These are phyloP conservation scores for Wickerhamomyces sp. DNA, from an alignment of 1,139 yeast genomes.

Conservation along the genomic window DNA sequence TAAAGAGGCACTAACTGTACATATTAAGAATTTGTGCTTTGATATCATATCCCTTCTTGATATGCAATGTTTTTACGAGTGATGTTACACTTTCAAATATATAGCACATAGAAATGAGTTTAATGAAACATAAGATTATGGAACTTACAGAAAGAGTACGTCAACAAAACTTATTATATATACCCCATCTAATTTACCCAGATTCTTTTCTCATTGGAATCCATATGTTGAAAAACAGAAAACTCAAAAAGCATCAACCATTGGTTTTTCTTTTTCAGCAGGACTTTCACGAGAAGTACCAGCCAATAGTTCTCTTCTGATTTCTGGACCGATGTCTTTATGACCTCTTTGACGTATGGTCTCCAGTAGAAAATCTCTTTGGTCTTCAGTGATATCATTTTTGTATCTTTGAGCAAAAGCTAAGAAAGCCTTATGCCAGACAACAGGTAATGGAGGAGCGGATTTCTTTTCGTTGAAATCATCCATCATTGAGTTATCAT, in stretches of 20 bases:
- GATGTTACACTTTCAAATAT: too few relatives aligned
- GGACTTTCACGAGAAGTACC: constrained; percentile 51
- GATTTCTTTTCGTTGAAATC: constrained; percentile 35
- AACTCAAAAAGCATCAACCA: constrained; percentile 22
- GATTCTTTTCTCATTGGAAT: not conserved
- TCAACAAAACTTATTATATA: too few relatives aligned
- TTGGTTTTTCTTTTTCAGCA: constrained; percentile 19
- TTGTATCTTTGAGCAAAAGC: constrained; percentile 94
- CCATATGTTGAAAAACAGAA: not conserved
- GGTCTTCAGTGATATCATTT: constrained; percentile 96
- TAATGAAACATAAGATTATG: too few relatives aligned
- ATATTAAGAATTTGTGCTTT: not conserved
- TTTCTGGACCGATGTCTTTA: constrained; percentile 86
- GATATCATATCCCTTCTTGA: too few relatives aligned
- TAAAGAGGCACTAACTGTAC: not conserved
- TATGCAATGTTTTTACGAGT: too few relatives aligned
- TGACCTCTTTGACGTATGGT: constrained; percentile 90
- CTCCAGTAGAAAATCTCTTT: constrained; percentile 87
- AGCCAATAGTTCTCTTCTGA: constrained; percentile 86
- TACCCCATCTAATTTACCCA: not conserved
- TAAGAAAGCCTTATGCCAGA: constrained; percentile 95
- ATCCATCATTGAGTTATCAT: constrained; percentile 32
- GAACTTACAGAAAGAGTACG: too few relatives aligned
- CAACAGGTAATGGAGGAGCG: constrained; percentile 79
- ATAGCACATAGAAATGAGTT: too few relatives aligned